Evolutionary conservation across 2,329 filamentous ascomycete genomes (phyloP), one percentile per base, ranked within the genome.

Genomic region (Cucurbitaria berberidis): DNA sequence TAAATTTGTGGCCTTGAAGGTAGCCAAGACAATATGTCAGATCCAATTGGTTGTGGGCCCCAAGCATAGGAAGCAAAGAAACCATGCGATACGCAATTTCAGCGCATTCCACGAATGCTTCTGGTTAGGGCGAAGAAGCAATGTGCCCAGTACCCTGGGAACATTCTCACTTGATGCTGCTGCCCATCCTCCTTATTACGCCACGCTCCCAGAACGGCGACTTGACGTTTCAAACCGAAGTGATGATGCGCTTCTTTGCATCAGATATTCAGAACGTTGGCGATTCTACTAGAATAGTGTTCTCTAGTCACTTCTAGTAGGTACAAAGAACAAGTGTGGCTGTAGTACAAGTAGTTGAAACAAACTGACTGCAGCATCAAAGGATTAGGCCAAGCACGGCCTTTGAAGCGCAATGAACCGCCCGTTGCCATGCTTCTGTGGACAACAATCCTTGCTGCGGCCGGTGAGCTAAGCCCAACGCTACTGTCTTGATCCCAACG

Each of bases 311-410:
- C 18, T 8, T 30, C 21, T 24, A 16, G 22, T 26, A 46, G 47
- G 27, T 32, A 48, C 41, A 50, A 34, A 51, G 40, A 45, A 27
- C 34, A 46, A 11, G n/a, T 40, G 35, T 57, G 45, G 50, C 47
- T 45, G 48, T 47, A 54, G 19, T 36, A 29, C 35, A 48, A 26
- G 19, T 26, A 27, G 38, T 35, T 61, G 58, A 59, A 63, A 61
- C 51, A 40, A 51, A 21, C 44, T 48, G 48, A 52, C 26, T 38
- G 44, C 58, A 63, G 51, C 42, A 53, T 55, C 55, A 61, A 63
- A 63, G 59, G 49, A 48, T 48, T 51, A 51, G 40, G 51, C 34
- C 41, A 48, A 42, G 51, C 54, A 57, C 51, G 48, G 54, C 26
- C 44, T 51, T 27, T 24, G 35, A 44, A 53, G 45, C 44, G 48